Evolutionary conservation across 2,329 filamentous ascomycete species (phyloP).

Genomic region (Knufia fluminis): DNA sequence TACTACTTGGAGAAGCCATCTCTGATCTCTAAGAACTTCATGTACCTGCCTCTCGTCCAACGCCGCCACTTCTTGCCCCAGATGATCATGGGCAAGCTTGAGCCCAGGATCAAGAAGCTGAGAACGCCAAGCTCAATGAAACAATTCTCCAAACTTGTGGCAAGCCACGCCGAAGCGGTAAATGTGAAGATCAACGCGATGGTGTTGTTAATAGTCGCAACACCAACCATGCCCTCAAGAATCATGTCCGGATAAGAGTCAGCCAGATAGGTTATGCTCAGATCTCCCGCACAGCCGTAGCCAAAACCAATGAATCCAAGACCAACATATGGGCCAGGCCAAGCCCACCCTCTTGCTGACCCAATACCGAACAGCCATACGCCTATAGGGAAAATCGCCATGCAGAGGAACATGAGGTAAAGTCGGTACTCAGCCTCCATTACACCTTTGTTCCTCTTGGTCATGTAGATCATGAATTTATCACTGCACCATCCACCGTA

Average conservation of each 20-base stretch:
- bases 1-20: constrained; percentile 30
- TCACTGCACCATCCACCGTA: constrained; percentile 49
- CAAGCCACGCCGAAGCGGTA: constrained; percentile 42
- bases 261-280: constrained; percentile 47
- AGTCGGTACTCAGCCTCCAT: constrained; percentile 48
- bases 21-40: constrained; percentile 40
- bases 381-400: constrained; percentile 42
- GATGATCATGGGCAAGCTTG: constrained; percentile 46
- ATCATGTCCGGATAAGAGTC: constrained; percentile 50
- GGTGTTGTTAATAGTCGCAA: constrained; percentile 49
- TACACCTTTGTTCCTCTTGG: constrained; percentile 44
- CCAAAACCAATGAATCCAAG: constrained; percentile 51
- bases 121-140: constrained; percentile 46
- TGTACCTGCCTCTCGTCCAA: constrained; percentile 40
- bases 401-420: constrained; percentile 43
- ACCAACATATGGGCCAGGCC: constrained; percentile 47
- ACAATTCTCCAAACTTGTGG: constrained; percentile 36
- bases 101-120: constrained; percentile 43
- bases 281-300: constrained; percentile 50
- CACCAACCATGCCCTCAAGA: constrained; percentile 50
- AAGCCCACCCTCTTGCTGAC: constrained; percentile 42
- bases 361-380: constrained; percentile 48
- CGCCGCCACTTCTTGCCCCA: constrained; percentile 44
- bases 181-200: constrained; percentile 49
- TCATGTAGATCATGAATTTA: constrained; percentile 47